Evolutionary conservation across 805 yeast genomes (phyloP).

Genomic region (Candida nonsorbophila): DNA sequence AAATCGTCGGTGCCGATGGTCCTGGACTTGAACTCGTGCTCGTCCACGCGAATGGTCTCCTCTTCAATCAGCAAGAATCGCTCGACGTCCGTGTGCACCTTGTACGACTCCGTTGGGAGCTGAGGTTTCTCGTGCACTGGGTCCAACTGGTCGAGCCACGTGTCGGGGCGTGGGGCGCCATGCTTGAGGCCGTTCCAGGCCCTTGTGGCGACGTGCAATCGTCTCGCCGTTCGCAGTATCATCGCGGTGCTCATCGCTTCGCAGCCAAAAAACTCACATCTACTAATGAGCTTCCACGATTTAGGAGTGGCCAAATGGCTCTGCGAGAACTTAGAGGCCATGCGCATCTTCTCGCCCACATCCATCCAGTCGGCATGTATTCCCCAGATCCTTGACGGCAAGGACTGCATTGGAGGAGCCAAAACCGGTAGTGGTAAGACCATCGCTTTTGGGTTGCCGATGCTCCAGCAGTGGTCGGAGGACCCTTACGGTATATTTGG

Average conservation of each 20-base stretch:
- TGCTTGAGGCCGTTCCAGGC: too few relatives aligned
- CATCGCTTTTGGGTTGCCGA: slow-evolving; percentile 96
- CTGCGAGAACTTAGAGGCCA: slow-evolving; percentile 67
- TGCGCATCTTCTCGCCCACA: slow-evolving; percentile 82
- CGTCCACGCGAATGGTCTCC: too few relatives aligned
- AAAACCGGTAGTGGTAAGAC: slow-evolving; percentile 98
- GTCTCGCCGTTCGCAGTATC: too few relatives aligned
- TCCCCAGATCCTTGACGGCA: slow-evolving; percentile 76
- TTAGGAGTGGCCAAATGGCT: slow-evolving; percentile 88
- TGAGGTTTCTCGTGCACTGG: too few relatives aligned
- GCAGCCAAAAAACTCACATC: too few relatives aligned
- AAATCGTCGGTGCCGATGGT: slow-evolving; percentile 14
- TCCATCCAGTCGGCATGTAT: slow-evolving; percentile 85
- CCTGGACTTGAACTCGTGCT: slow-evolving; percentile 8
- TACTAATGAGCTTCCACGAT: slow-evolving; percentile 45
- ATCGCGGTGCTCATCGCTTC: not conserved
- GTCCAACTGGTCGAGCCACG: too few relatives aligned
- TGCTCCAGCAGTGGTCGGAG: slow-evolving; percentile 88
- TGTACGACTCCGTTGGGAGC: too few relatives aligned
- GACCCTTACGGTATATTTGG: slow-evolving; percentile 95
- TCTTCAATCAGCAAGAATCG: too few relatives aligned
- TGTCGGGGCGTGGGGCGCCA: too few relatives aligned
- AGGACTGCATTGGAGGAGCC: slow-evolving; percentile 97
- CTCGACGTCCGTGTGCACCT: too few relatives aligned
- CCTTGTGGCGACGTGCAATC: too few relatives aligned